Evolutionary conservation across 2,329 filamentous ascomycete genomes (phyloP).

Genomic region (Leptoxyphium fumago): DNA sequence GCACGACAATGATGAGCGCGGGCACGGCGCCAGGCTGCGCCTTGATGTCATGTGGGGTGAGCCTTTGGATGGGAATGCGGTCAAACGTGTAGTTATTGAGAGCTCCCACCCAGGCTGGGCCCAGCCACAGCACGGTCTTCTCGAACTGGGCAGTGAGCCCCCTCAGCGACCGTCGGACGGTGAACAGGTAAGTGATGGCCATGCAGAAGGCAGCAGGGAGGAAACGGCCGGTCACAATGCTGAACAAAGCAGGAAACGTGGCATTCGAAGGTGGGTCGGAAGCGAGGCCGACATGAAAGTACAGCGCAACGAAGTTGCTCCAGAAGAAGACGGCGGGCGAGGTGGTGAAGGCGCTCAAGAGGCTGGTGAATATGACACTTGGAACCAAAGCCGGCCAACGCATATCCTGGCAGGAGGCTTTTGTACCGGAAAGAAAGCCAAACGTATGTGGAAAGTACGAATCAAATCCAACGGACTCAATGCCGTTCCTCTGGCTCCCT

Average conservation of each 20-base stretch:
- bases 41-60: constrained; percentile 70
- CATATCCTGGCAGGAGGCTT: constrained; percentile 55
- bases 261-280: constrained; percentile 62
- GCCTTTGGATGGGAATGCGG: constrained; percentile 73
- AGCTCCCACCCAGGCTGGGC: constrained; percentile 72
- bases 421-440: constrained; percentile 51
- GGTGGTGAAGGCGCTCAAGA: constrained; percentile 65
- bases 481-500: constrained; percentile 50
- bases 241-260: constrained; percentile 55
- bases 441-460: constrained; percentile 79
- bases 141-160: constrained; percentile 68
- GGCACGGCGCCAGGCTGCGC: constrained; percentile 75
- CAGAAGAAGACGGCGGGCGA: constrained; percentile 71
- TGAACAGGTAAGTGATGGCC: constrained; percentile 72
- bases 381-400: constrained; percentile 70
- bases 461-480: constrained; percentile 61
- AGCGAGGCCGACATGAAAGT: constrained; percentile 74
- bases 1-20: constrained; percentile 61
- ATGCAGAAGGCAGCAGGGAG: constrained; percentile 71
- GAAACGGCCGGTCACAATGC: constrained; percentile 60
- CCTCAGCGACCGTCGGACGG: constrained; percentile 53
- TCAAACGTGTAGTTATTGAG: constrained; percentile 87
- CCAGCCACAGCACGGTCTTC: constrained; percentile 76
- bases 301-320: constrained; percentile 61
- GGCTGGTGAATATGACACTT: constrained; percentile 58